Conservation (phyloP, 2,329 filamentous ascomycete species). For the Ceratocystis albifundus region DNA sequence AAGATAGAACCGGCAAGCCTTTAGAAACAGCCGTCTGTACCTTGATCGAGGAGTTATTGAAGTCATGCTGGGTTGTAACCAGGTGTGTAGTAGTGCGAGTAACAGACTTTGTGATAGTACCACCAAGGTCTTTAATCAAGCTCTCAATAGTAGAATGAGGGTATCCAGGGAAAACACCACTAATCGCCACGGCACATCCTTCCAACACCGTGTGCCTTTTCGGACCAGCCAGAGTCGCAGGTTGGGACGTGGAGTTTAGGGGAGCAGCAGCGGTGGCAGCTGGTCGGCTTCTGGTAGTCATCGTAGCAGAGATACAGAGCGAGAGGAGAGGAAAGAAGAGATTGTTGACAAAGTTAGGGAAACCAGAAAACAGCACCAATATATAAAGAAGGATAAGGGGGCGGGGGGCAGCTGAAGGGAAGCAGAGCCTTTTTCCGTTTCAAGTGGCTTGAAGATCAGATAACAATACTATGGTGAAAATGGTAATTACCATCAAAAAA, state of each 20-base stretch:
- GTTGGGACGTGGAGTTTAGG: neutral
- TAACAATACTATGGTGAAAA: neutral
- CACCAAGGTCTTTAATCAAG: constrained; percentile 40
- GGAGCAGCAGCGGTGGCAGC: constrained; percentile 1
- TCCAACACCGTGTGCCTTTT: constrained; percentile 24
- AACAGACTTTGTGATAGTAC: constrained; percentile 36
- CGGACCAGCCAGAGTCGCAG: neutral
- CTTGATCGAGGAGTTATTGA: constrained; percentile 40
- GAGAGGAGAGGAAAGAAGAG: neutral
- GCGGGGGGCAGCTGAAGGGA: neutral
- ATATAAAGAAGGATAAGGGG: neutral
- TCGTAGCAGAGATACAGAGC: neutral
- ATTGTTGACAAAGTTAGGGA: neutral
- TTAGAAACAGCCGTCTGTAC: constrained; percentile 38
- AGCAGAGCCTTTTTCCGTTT: neutral
- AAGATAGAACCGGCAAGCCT: constrained; percentile 43
- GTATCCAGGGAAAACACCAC: constrained; percentile 46
- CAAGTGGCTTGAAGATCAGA: neutral
- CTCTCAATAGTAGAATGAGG: constrained; percentile 41
- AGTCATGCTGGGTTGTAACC: constrained; percentile 44
- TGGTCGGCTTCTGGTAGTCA: constrained; percentile 7
- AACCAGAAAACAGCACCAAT: neutral
- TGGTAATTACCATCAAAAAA: neutral
- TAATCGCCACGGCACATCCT: constrained; percentile 44
- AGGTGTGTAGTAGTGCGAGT: constrained; percentile 44